These are phyloP conservation scores for Beverwykella pulmonaria DNA, from an alignment of 495 filamentous ascomycete species.

Conservation along the genomic window DNA sequence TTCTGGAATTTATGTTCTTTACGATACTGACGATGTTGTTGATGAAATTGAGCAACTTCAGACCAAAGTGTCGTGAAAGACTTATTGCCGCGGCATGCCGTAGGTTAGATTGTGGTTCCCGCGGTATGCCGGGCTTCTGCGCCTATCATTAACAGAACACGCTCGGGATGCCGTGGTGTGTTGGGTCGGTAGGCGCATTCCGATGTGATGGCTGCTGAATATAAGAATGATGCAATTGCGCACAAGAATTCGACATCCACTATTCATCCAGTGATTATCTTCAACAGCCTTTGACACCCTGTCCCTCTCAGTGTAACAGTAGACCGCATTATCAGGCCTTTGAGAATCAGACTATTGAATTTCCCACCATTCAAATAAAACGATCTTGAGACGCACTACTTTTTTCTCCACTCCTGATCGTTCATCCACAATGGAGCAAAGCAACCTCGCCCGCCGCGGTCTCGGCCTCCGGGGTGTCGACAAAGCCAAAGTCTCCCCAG, in stretches of 20 bases:
- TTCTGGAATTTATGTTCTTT: neutral
- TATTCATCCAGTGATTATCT: neutral
- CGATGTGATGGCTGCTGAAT: neutral
- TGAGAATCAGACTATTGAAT: no score
- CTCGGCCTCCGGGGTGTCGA: constrained; percentile 52
- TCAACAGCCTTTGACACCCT: no score
- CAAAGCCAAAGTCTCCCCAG: constrained; percentile 45
- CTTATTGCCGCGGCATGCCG: constrained; percentile 31
- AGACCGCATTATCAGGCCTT: no score
- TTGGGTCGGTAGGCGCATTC: no score
- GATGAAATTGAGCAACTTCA: no score
- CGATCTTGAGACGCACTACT: neutral
- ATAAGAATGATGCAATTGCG: constrained; percentile 7
- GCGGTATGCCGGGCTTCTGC: neutral
- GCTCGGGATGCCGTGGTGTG: neutral
- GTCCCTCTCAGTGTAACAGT: no score
- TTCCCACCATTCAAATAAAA: no score
- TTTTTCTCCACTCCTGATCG: neutral
- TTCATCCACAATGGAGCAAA: constrained; percentile 47
- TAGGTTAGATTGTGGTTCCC: neutral
- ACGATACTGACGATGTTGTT: neutral
- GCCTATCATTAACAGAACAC: neutral
- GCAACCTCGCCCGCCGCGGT: constrained; percentile 51
- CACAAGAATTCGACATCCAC: neutral
- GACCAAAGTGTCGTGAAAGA: no score